A percentile compares a stretch with the other conserved stretches of the same genome.
Evolutionary conservation across 768 basidiomycete genomes (phyloP).

Genomic region (Rhodotorula diobovata): DNA sequence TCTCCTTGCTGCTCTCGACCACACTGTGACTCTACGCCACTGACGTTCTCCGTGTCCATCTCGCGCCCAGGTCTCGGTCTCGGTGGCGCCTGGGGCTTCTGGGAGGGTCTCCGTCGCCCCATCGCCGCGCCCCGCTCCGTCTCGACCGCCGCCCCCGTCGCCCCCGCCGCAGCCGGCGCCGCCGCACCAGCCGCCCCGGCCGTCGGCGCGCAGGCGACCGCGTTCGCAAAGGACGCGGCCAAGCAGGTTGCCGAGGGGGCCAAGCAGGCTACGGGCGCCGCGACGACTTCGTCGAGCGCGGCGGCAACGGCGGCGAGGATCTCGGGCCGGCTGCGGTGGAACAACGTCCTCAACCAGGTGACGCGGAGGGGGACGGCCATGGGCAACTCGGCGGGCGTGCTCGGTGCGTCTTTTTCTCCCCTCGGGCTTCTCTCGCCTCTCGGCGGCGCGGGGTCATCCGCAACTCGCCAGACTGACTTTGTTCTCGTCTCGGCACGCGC

Average conservation of each 20-base stretch:
- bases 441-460: too few relatives aligned
- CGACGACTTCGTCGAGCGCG: neutral
- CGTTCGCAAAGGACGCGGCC: constrained; percentile 31
- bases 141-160: constrained; percentile 11
- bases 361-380: constrained; percentile 95
- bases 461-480: neutral
- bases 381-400: constrained; percentile 95
- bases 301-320: constrained; percentile 20
- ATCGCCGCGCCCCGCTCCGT: constrained; percentile 36
- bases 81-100: constrained; percentile 92
- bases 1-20: constrained; percentile 38
- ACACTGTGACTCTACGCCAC: constrained; percentile 45
- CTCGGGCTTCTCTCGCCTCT: constrained; percentile 40
- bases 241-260: constrained; percentile 6
- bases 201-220: constrained; percentile 34
- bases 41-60: constrained; percentile 50
- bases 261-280: constrained; percentile 4
- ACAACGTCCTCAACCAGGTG: constrained; percentile 92
- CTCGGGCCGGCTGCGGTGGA: constrained; percentile 65
- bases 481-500: constrained; percentile 14
- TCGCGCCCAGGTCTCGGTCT: constrained; percentile 81
- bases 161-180: constrained; percentile 1
- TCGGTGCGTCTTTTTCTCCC: constrained; percentile 62
- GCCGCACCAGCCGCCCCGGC: constrained; percentile 32
- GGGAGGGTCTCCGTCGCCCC: constrained; percentile 84